These are phyloP conservation scores for Chaetomium sp. DNA, from an alignment of 2,329 filamentous ascomycete genomes.

Conservation along the genomic window DNA sequence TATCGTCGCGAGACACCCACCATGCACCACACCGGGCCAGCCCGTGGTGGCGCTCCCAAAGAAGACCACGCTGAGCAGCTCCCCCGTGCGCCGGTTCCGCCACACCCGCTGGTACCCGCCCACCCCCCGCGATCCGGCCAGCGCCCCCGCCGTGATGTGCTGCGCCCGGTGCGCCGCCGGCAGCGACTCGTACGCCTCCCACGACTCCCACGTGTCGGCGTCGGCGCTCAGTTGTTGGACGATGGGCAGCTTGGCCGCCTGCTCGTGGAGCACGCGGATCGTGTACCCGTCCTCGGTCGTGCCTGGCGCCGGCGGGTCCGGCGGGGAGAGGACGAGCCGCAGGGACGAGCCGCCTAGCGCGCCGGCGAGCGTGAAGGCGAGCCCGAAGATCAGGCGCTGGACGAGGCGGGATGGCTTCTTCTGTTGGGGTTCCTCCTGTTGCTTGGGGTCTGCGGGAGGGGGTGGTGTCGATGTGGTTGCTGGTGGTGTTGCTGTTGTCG, in stretches of 20 bases:
- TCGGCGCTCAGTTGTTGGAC: slow-evolving; percentile 51
- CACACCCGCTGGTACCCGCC: slow-evolving; percentile 63
- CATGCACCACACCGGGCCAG: slow-evolving; percentile 73
- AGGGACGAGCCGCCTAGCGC: slow-evolving; percentile 43
- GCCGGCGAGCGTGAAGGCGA: slow-evolving; percentile 48
- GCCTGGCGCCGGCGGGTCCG: slow-evolving; percentile 44
- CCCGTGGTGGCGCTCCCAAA: slow-evolving; percentile 66
- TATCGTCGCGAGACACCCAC: slow-evolving; percentile 68
- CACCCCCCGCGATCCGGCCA: slow-evolving; percentile 47
- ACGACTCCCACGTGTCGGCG: slow-evolving; percentile 38
- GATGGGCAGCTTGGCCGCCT: slow-evolving; percentile 50
- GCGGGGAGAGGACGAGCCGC: slow-evolving; percentile 48
- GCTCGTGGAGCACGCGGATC: slow-evolving; percentile 44
- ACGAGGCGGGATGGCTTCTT: slow-evolving; percentile 29
- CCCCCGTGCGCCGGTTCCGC: slow-evolving; percentile 59
- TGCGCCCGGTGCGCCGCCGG: slow-evolving; percentile 25
- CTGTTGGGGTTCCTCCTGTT: slow-evolving; percentile 18
- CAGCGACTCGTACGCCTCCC: slow-evolving; percentile 46
- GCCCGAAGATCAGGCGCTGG: slow-evolving; percentile 37
- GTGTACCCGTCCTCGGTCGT: slow-evolving; percentile 47
- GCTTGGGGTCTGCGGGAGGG: neutral
- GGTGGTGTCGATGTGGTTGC: neutral
- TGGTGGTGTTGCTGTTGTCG: slow-evolving; percentile 5
- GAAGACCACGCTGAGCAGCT: slow-evolving; percentile 65
- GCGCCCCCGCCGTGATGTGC: slow-evolving; percentile 47